Conservation (phyloP, 768 basidiomycete genomes). For the Kwoniella dejecticola region DNA sequence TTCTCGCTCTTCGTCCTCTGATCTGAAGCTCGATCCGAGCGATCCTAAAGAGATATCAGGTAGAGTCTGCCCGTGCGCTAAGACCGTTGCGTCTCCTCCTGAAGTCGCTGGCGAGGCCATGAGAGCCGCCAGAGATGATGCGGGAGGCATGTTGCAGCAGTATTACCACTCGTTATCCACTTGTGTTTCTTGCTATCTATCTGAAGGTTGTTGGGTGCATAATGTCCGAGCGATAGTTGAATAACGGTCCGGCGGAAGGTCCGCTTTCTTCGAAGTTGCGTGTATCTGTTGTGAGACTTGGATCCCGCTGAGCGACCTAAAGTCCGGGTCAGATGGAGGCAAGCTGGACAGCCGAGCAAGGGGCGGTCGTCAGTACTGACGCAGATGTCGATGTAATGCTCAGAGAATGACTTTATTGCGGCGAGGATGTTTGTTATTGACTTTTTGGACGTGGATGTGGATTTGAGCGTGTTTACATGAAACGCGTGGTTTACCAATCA, state of each 20-base stretch:
- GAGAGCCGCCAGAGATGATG: conserved; percentile 35
- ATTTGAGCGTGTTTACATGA: not conserved
- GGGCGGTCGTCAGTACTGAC: no score
- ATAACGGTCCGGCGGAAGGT: not conserved
- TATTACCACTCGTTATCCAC: no score
- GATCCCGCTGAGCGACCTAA: not conserved
- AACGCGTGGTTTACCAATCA: not conserved
- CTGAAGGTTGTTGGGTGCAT: no score
- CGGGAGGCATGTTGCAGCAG: conserved; percentile 21
- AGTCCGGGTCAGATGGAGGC: no score
- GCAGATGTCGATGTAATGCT: no score
- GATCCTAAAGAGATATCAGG: conserved; percentile 49
- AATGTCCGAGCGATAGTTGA: not conserved
- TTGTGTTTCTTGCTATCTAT: no score
- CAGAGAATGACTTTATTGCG: not conserved
- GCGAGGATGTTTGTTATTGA: not conserved
- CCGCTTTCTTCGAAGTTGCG: not conserved
- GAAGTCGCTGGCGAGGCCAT: conserved; percentile 39
- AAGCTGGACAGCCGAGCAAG: no score
- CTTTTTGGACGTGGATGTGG: not conserved
- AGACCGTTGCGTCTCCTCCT: conserved; percentile 38
- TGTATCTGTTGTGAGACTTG: not conserved
- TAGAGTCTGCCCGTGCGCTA: conserved; percentile 43
- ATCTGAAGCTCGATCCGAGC: conserved; percentile 46
- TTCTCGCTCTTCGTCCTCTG: conserved; percentile 38